Base-by-base conservation (phyloP, 2,329 filamentous ascomycete species). In the Trichoderma koningii region DNA sequence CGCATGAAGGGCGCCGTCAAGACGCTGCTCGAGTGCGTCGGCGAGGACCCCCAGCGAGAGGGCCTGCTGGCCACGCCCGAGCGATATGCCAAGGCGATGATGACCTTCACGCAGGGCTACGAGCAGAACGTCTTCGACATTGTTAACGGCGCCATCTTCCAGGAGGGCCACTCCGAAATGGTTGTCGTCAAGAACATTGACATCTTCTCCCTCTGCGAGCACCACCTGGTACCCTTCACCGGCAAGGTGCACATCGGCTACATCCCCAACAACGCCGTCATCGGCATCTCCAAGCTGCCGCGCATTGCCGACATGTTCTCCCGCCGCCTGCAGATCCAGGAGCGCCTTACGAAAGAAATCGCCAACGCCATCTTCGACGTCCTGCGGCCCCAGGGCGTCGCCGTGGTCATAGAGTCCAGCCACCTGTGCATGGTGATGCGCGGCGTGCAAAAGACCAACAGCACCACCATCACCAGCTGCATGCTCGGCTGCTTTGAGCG, bases 231-330 rank as follows among this genome's bases (percentile, higher is more conserved):
- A 7, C 95, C 95, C 0, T 99, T 99, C 73, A 94, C 87, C 3
- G 95, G 95, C 72, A 98, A 97, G 92, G 98, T 99, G 92, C 95
- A 99, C 79, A 98, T 99, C 71, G 95, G 93, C 66, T 99, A 99
- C 78, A 98, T 99, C 68, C 95, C 95, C 34, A 88, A 89, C 73
- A 87, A 93, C 74, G 88, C 93, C 66, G 93, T 99, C 60, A 92
- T 99, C 68, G 95, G 95, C 56, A 89, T 99, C 60, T 97, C 93
- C 38, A 99, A 99, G 77, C 85, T 99, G 56, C 94, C 94, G 28
- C 89, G 95, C 68, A 94, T 99, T 69, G 95, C 94, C 63, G 93
- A 99, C 74, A 96, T 99, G 92, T 99, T 97, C 79, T 89, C 91
- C 55, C 89, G 95, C 61, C 85, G 95, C 64, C 84, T 99, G 5